phyloP scores from a whole-genome alignment of 2,329 filamentous ascomycete species.

The Blumeria hordei region DNA sequence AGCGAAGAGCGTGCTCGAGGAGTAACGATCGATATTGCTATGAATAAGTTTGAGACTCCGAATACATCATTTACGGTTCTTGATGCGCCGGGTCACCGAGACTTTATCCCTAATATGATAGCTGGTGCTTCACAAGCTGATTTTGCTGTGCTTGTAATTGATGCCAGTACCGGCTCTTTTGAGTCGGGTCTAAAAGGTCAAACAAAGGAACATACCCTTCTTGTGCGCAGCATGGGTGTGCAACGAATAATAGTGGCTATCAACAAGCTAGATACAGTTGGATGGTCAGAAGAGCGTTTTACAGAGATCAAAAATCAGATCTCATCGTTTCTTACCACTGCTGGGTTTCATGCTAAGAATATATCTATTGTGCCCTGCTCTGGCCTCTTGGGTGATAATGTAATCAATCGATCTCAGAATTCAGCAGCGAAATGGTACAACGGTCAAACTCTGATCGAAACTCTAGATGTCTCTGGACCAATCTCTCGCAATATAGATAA shows the following conservation, averaged over 20 bases:
- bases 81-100: conserved; percentile 79
- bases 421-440: conserved; percentile 51
- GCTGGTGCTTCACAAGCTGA: conserved; percentile 89
- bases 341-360: conserved; percentile 62
- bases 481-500: conserved; percentile 46
- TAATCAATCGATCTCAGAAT: conserved; percentile 34
- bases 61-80: conserved; percentile 77
- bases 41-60: conserved; percentile 78
- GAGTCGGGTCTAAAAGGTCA: conserved; percentile 85
- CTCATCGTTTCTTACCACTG: conserved; percentile 54
- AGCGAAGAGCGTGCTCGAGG: conserved; percentile 72
- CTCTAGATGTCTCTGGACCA: conserved; percentile 63
- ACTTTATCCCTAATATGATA: conserved; percentile 99
- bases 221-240: conserved; percentile 77
- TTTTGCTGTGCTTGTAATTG: conserved; percentile 83
- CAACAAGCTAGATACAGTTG: conserved; percentile 79
- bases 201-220: conserved; percentile 75
- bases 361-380: conserved; percentile 76
- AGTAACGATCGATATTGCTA: conserved; percentile 91
- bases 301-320: conserved; percentile 69
- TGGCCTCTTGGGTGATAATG: conserved; percentile 71
- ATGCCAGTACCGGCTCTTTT: conserved; percentile 73
- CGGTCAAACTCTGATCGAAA: conserved; percentile 56
- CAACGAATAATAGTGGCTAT: conserved; percentile 71
- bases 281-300: conserved; percentile 65